These are phyloP conservation scores for Fusarium lateritium DNA, from an alignment of 2,329 filamentous ascomycete species.

Conservation along the genomic window DNA sequence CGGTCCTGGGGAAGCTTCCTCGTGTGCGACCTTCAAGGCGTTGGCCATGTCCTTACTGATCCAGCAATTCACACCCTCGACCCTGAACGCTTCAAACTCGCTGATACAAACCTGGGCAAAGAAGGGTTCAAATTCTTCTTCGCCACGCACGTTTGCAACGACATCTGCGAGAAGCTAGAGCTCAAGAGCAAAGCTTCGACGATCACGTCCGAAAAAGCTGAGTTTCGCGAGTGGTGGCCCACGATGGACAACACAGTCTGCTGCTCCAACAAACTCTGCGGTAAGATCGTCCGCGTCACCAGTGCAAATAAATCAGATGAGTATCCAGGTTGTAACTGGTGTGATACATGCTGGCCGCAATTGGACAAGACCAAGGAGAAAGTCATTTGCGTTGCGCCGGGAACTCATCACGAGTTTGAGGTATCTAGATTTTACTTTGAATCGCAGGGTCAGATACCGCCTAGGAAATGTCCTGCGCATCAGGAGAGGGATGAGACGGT, in stretches of 20 bases:
- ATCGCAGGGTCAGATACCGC: slow-evolving; percentile 50
- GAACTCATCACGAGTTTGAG: slow-evolving; percentile 51
- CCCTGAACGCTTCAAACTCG: slow-evolving; percentile 51
- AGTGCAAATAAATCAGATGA: slow-evolving; percentile 41
- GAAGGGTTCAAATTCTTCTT: slow-evolving; percentile 60
- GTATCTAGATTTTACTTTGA: slow-evolving; percentile 55
- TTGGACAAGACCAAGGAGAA: slow-evolving; percentile 43
- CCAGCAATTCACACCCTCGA: slow-evolving; percentile 57
- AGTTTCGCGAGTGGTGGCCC: slow-evolving; percentile 54
- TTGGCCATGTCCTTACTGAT: slow-evolving; percentile 55
- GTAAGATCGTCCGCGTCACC: slow-evolving; percentile 50
- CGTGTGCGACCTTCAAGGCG: slow-evolving; percentile 57
- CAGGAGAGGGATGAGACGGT: slow-evolving; percentile 16
- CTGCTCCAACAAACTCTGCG: slow-evolving; percentile 59
- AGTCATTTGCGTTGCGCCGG: slow-evolving; percentile 44
- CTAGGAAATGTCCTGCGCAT: slow-evolving; percentile 44
- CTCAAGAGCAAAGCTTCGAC: slow-evolving; percentile 48
- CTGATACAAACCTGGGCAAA: slow-evolving; percentile 52
- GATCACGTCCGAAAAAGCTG: slow-evolving; percentile 37
- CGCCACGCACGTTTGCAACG: slow-evolving; percentile 53
- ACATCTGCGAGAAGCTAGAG: slow-evolving; percentile 50
- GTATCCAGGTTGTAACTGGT: slow-evolving; percentile 52
- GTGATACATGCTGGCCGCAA: slow-evolving; percentile 53
- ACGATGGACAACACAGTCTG: slow-evolving; percentile 50
- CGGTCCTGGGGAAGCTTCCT: slow-evolving; percentile 56